Conservation (phyloP, 31 red algal genomes). For the Odonthalia washingtoniensis region DNA sequence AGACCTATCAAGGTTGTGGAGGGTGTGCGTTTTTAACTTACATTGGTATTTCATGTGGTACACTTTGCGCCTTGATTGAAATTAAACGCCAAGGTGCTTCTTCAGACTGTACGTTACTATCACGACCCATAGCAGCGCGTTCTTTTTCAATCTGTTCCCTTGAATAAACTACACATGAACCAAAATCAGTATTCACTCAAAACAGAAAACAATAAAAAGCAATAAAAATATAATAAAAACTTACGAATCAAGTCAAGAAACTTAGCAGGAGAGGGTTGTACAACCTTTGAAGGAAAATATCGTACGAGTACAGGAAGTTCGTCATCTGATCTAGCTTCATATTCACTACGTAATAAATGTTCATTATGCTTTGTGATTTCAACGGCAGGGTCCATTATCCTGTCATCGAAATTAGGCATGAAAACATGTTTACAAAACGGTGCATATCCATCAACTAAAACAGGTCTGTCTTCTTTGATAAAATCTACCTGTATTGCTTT, state of each 20-base stretch:
- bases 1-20: too few species aligned
- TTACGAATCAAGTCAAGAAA: conserved; percentile 91
- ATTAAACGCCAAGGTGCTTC: conserved; percentile 88
- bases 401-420: conserved; percentile 74
- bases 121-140: conserved; percentile 57
- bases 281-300: conserved; percentile 65
- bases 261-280: conserved; percentile 58
- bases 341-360: conserved; percentile 66
- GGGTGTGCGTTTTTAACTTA: conserved; percentile 28
- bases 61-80: conserved; percentile 90
- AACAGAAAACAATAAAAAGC: background rate
- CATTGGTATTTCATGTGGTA: conserved; percentile 91
- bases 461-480: conserved; percentile 48
- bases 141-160: conserved; percentile 88
- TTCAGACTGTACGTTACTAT: conserved; percentile 26
- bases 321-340: conserved; percentile 78
- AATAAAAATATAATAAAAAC: conserved; percentile 4
- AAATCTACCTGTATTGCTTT: conserved; percentile 65
- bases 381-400: conserved; percentile 54
- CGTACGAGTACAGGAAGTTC: conserved; percentile 92
- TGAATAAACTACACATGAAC: conserved; percentile 68
- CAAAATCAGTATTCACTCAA: background rate
- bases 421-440: conserved; percentile 96
- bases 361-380: conserved; percentile 82
- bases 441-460: conserved; percentile 90